Base-by-base conservation (phyloP, 495 filamentous ascomycete genomes). In the Trichodelitschia bisporula region DNA sequence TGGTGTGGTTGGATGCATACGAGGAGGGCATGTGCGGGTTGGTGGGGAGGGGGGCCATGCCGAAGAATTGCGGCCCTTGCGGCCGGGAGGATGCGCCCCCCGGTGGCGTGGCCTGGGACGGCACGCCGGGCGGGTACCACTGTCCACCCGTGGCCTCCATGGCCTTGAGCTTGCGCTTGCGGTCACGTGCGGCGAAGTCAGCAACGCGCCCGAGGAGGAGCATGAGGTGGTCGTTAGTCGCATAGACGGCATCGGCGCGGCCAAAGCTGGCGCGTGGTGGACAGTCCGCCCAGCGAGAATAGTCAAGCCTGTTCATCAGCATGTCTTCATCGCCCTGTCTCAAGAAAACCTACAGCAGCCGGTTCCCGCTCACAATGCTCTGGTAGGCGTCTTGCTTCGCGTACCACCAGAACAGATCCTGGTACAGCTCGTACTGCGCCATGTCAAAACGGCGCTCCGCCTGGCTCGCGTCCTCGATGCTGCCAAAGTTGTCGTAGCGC, bases 331-430 rank as follows among this genome's bases (percentile, higher is more conserved):
- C 4, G 20, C n/a, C 12, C 1, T 6, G 14, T 12, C 18, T 14
- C 4, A 27, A 6, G 26, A 21, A 16, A 21, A 61, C 82, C 61
- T 53, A 92, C 83, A 90, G 68, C 18, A 83, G 58, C 29, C 61
- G 58, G 36, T 80, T 77, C 2, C 77, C 86, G 40, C 86, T 84
- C 20, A 97, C 53, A 34, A 93, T 61, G 43, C 79, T 82, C 47
- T 93, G 84, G 41, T 82, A 77, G 4, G 72, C 64, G 50, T 97
- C 86, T 50, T 91, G 83, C 51, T 91, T 89, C 32, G 61, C 69
- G 50, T 74, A 97, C 80, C 79, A 95, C 86, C 86, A 97, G 53
- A 75, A 90, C 18, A 97, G 56, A 50, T 97, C 86, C 32, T 72
- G 66, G 31, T 89, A 63, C 21, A 76, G 64, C 44, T 79, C 68